These are phyloP conservation scores for Friedmanniomyces endolithicus DNA, from an alignment of 495 filamentous ascomycete genomes.

Conservation along the genomic window DNA sequence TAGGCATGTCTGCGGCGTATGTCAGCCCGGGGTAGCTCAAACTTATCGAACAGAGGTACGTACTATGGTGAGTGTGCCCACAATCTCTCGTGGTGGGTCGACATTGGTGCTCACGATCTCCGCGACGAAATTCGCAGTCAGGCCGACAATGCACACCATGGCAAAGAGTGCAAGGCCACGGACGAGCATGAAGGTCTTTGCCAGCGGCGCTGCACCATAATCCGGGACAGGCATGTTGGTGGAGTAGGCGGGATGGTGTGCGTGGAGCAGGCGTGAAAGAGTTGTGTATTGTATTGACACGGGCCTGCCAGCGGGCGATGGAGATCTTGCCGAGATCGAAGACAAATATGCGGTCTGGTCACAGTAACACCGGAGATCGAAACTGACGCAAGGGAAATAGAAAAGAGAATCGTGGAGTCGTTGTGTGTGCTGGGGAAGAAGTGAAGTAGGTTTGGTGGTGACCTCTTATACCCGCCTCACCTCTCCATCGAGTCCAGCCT, in stretches of 20 bases:
- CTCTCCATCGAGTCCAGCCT: background rate
- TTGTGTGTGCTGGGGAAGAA: conserved; percentile 8
- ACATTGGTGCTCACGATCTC: conserved; percentile 52
- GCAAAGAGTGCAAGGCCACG: conserved; percentile 57
- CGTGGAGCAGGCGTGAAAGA: too few species aligned
- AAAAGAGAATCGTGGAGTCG: conserved; percentile 7
- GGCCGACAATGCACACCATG: conserved; percentile 68
- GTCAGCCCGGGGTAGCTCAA: background rate
- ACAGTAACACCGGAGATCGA: conserved; percentile 20
- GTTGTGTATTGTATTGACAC: background rate
- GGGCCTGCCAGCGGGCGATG: conserved; percentile 13
- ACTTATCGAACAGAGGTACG: conserved; percentile 25
- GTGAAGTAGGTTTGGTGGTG: background rate
- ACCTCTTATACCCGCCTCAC: conserved; percentile 1
- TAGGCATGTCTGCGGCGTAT: conserved; percentile 49
- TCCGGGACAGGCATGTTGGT: conserved; percentile 37
- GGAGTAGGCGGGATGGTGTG: conserved; percentile 1
- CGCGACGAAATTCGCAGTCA: conserved; percentile 73
- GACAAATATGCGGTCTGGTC: conserved; percentile 7
- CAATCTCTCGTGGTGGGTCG: conserved; percentile 55
- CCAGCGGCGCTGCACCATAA: conserved; percentile 56
- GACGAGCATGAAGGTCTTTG: conserved; percentile 61
- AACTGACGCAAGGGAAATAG: conserved; percentile 19
- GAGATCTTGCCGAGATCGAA: background rate
- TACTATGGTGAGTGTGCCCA: conserved; percentile 71